These are phyloP conservation scores for Candida oleophila DNA, from an alignment of 805 yeast species.

Conservation along the genomic window DNA sequence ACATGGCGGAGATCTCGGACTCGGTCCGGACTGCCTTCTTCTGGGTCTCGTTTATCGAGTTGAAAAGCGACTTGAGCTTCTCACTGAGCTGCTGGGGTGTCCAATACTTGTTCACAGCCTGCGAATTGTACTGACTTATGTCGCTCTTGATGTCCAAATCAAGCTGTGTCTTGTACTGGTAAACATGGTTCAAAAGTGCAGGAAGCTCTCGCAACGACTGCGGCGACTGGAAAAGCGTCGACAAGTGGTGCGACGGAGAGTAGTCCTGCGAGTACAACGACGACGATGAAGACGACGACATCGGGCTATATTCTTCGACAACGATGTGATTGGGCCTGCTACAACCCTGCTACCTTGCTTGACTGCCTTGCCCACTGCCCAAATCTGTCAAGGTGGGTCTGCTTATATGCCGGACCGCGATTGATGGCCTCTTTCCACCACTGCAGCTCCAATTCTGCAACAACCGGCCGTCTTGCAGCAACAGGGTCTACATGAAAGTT, in stretches of 20 bases:
- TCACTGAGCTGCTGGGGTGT: conserved; percentile 18
- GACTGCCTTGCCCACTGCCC: no score
- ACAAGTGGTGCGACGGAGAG: conserved; percentile 54
- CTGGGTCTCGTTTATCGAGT: conserved; percentile 48
- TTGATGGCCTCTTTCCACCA: no score
- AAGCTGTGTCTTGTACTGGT: conserved; percentile 49
- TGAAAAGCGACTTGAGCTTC: conserved; percentile 41
- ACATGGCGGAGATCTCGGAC: conserved; percentile 61
- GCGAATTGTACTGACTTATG: conserved; percentile 30
- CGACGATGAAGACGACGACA: conserved; percentile 3
- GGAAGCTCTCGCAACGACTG: conserved; percentile 52
- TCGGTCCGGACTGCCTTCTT: conserved; percentile 55
- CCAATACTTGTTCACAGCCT: conserved; percentile 9
- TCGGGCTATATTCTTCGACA: no score
- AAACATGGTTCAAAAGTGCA: conserved; percentile 47
- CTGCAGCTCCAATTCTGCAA: no score
- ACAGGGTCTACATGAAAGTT: no score
- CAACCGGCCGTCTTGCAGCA: no score
- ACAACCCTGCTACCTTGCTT: no score
- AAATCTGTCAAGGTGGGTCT: no score
- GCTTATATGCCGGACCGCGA: no score
- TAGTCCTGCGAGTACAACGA: conserved; percentile 37
- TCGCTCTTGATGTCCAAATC: conserved; percentile 43
- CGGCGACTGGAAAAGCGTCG: conserved; percentile 50
- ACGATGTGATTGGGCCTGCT: no score